A percentile compares a stretch with the other conserved stretches of the same genome.
phyloP scores from a whole-genome alignment of 176 grass and related monocot species.

The Carex kokanica region DNA sequence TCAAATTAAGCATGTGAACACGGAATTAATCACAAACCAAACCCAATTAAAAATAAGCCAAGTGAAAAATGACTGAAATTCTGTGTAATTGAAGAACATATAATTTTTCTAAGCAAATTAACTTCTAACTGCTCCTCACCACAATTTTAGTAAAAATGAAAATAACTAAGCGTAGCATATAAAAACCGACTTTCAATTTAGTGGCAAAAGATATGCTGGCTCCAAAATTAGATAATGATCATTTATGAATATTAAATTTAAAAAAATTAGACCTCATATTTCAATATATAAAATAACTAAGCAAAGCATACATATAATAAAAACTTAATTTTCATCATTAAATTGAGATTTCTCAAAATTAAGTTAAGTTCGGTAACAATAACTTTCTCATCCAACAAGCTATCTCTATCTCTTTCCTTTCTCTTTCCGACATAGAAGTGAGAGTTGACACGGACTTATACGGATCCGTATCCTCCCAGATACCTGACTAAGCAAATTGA shows the following conservation, averaged over 20 bases:
- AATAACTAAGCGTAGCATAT: too few relatives aligned
- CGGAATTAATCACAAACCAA: not conserved
- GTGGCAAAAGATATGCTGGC: too few relatives aligned
- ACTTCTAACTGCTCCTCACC: not conserved
- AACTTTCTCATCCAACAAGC: not conserved
- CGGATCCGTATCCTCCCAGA: too few relatives aligned
- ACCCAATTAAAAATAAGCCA: not conserved
- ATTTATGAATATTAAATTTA: too few relatives aligned
- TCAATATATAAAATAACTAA: too few relatives aligned
- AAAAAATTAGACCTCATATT: too few relatives aligned
- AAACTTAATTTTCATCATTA: too few relatives aligned
- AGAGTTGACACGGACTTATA: slow-evolving; percentile 21
- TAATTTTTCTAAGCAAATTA: not conserved
- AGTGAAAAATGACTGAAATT: not conserved
- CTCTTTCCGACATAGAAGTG: slow-evolving; percentile 10
- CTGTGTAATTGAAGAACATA: not conserved
- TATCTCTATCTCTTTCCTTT: not conserved
- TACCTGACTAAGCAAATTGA: too few relatives aligned
- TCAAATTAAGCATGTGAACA: not conserved
- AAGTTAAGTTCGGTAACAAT: not conserved
- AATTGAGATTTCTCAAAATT: not conserved
- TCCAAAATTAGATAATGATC: too few relatives aligned
- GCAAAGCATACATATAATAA: too few relatives aligned
- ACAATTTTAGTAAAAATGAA: too few relatives aligned
- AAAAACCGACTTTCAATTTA: too few relatives aligned